Evolutionary conservation across 139 green algal species (phyloP), one percentile per base, ranked within the genome.

Genomic region (Pleodorina starrii): DNA sequence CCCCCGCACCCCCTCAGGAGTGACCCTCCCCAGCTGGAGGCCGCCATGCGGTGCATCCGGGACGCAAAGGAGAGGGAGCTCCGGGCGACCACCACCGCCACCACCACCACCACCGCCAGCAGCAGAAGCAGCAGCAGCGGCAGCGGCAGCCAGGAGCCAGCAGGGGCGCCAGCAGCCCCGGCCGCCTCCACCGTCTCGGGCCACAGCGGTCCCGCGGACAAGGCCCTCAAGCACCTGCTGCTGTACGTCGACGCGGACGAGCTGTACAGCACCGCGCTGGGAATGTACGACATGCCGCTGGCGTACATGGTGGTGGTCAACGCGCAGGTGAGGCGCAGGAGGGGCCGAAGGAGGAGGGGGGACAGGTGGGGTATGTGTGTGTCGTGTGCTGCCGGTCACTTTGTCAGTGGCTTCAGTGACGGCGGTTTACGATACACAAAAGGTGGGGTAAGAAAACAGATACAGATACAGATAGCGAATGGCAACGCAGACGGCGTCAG

Each of bases 271-370:
- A 91, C 93, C 0, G 97, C 98, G 0, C 92, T 99, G 44, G 97
- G 95, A 10, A 91, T 97, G 87, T 99, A 99, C 85, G 97, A 99
- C 79, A 82, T 99, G 73, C 90, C 95, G 46, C 85, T 99, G 66
- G 98, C 98, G 1, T 98, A 98, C 92, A 97, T 99, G 95, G 97
- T 99, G 54, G 94, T 97, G 17, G 90, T 93, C 1, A 85, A 96
- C 88, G 94, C 91, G 59, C 94, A 95, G 91, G 90, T 93, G 80
- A 29, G 81, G n/a, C n/a, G n/a, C n/a, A n/a, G n/a, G n/a, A n/a
- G n/a, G n/a, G n/a, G n/a, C n/a, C n/a, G n/a, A n/a, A n/a, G n/a
- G n/a, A n/a, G n/a, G n/a, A n/a, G n/a, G n/a, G n/a, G n/a, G n/a
- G n/a, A n/a, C n/a, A n/a, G n/a, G n/a, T n/a, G n/a, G n/a, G n/a